Percentiles rank a stretch among this genome's conserved stretches.
Evolutionary conservation across 129 eudicot species (phyloP).

Genomic region (Chrysanthemum seticuspe): DNA sequence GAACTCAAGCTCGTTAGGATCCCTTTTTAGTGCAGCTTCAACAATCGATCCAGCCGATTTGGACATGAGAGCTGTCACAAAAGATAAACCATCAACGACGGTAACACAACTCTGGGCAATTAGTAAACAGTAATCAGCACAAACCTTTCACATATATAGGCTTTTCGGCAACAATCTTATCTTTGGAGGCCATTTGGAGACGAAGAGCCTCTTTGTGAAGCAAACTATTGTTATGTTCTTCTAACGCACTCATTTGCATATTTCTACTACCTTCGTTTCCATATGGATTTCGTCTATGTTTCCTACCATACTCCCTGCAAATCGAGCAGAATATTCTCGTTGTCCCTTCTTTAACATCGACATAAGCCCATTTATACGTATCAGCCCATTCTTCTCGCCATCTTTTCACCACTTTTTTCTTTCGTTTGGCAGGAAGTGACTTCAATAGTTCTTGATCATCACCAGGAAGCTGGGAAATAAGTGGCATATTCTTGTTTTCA

Average conservation of each 20-base stretch:
- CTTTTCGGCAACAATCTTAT: conserved; percentile 79
- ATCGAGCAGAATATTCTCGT: conserved; percentile 93
- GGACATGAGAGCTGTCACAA: conserved; percentile 84
- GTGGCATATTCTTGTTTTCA: conserved; percentile 65
- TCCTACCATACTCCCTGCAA: conserved; percentile 93
- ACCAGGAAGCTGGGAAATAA: conserved; percentile 51
- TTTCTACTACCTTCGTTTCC: conserved; percentile 99
- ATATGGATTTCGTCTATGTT: conserved; percentile 93
- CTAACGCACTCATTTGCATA: conserved; percentile 99
- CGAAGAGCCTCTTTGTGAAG: conserved; percentile 98
- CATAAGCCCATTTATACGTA: conserved; percentile 99
- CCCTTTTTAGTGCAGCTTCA: conserved; percentile 97
- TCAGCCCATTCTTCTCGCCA: conserved; percentile 99
- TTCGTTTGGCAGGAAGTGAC: conserved; percentile 64
- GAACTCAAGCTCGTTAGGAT: conserved; percentile 92
- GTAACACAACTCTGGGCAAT: conserved; percentile 1
- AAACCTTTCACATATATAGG: conserved; percentile 87
- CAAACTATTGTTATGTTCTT: conserved; percentile 96
- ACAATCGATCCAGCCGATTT: conserved; percentile 98
- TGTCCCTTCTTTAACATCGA: conserved; percentile 93
- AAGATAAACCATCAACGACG: conserved; percentile 24
- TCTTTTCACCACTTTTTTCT: conserved; percentile 91
- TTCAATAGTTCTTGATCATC: conserved; percentile 77
- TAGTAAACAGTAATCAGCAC: conserved; percentile 10
- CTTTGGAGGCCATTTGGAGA: conserved; percentile 92